These are phyloP conservation scores for Phaeoacremonium minimum DNA, from an alignment of 2,329 filamentous ascomycete genomes.

Conservation along the genomic window DNA sequence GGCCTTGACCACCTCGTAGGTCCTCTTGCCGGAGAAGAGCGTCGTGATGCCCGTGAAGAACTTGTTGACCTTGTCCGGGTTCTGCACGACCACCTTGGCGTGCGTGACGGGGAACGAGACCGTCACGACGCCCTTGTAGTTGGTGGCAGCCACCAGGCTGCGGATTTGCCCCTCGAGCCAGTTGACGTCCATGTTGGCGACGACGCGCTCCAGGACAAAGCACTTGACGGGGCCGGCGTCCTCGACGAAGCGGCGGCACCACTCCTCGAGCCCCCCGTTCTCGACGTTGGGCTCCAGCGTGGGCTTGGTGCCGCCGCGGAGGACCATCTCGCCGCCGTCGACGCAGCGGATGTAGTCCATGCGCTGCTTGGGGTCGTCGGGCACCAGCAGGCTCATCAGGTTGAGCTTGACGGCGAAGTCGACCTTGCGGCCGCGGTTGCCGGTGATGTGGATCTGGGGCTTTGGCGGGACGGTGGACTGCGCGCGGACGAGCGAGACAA, in stretches of 20 bases:
- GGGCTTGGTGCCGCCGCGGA: slow-evolving; percentile 40
- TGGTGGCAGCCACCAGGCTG: slow-evolving; percentile 41
- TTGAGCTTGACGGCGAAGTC: slow-evolving; percentile 53
- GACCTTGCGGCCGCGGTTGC: slow-evolving; percentile 34
- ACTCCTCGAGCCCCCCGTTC: slow-evolving; percentile 40
- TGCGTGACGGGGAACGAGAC: slow-evolving; percentile 48
- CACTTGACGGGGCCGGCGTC: slow-evolving; percentile 39
- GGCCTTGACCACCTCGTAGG: slow-evolving; percentile 50
- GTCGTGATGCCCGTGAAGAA: slow-evolving; percentile 49
- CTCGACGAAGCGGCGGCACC: slow-evolving; percentile 42
- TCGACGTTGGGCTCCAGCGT: slow-evolving; percentile 36
- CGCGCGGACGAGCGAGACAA: slow-evolving; percentile 39
- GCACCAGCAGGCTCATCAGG: slow-evolving; percentile 47
- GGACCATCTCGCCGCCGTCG: slow-evolving; percentile 41
- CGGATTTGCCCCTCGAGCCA: slow-evolving; percentile 53
- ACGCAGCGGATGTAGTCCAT: slow-evolving; percentile 53
- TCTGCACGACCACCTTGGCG: slow-evolving; percentile 42
- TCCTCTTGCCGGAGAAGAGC: slow-evolving; percentile 47
- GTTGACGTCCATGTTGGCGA: slow-evolving; percentile 49
- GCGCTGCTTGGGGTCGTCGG: slow-evolving; percentile 35
- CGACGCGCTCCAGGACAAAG: slow-evolving; percentile 46
- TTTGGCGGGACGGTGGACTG: slow-evolving; percentile 52
- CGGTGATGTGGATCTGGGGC: slow-evolving; percentile 44
- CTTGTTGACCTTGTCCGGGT: slow-evolving; percentile 46
- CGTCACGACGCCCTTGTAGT: slow-evolving; percentile 44